Evolutionary conservation across 768 basidiomycete genomes (phyloP), one percentile per base, ranked within the genome.

Genomic region (Tulasnella sp.): DNA sequence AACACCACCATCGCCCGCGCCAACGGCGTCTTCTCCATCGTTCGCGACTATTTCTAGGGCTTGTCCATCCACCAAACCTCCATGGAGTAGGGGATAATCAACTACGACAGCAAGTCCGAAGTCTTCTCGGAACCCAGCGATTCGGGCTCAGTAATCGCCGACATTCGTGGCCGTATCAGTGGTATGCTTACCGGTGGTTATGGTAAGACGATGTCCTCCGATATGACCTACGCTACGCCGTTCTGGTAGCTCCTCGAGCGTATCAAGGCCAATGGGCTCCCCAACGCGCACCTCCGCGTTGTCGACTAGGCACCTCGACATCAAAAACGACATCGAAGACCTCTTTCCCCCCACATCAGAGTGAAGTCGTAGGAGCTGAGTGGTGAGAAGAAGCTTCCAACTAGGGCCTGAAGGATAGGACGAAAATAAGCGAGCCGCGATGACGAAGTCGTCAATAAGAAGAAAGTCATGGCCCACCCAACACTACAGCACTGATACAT

Each of bases 151-250:
- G 62, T 71, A 46, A 62, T 71, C 61, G 41, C 62, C 31, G 66
- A 67, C 58, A 56, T 65, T 21, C 44, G 53, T 15, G 71, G 71
- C 46, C 66, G 68, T 29, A 66, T 71, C 49, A 65, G 63, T 45
- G 73, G 71, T 4, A 42, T 73, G 4, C 65, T 73, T 60, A 71
- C 65, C 19, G 69, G 71, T 56, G 63, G 60, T 29, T 2, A 41
- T 38, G 57, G 60, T 27, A 62, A 65, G 53, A 60, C 63, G 3
- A 43, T 63, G 64, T 49, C 55, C 57, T 65, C 66, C 29, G 69
- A 73, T 61, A 63, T 71, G 7, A 72, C 73, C 24, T 74, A 74
- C 62, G 71, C 70, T 49, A 75, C 74, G n/a, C 66, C 73, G 12
- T 68, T 73, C 64, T 66, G 53, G 49, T 70, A 63, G 66, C 67